phyloP scores from a whole-genome alignment of 257 asterid genomes.

The Gentiana dahurica region DNA sequence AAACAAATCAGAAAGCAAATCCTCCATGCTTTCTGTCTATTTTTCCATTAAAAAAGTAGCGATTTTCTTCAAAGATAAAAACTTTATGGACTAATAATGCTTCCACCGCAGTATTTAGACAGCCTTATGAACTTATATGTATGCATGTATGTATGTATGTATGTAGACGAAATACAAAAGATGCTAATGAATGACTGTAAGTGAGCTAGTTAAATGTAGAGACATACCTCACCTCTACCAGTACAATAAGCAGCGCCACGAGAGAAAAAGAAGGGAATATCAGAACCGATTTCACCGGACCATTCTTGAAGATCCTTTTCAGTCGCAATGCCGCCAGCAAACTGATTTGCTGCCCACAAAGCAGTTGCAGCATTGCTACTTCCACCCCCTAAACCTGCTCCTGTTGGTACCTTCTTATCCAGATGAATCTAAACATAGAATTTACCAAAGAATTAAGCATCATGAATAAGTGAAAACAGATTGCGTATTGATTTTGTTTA shows the following conservation, averaged over 20 bases:
- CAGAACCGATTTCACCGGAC: conserved; percentile 97
- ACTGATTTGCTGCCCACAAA: conserved; percentile 98
- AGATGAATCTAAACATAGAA: conserved; percentile 57
- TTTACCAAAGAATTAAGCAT: no score
- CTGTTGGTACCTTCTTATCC: conserved; percentile 92
- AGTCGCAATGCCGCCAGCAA: conserved; percentile 66
- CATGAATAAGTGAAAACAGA: no score
- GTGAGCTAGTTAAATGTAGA: not conserved
- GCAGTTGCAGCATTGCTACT: conserved; percentile 99
- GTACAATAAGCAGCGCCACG: conserved; percentile 95
- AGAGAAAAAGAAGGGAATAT: conserved; percentile 92
- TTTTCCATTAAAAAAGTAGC: no score
- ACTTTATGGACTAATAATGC: no score
- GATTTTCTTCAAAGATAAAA: no score
- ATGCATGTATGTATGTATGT: no score
- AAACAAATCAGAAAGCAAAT: no score
- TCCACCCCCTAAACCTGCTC: conserved; percentile 99
- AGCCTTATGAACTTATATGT: no score
- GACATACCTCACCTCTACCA: conserved; percentile 89
- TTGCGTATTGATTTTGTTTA: not conserved
- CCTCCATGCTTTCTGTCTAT: no score
- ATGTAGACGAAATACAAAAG: not conserved
- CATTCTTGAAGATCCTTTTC: conserved; percentile 93
- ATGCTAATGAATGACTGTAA: not conserved
- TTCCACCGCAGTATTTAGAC: no score